Evolutionary conservation across 2,329 filamentous ascomycete species (phyloP).

Genomic region (Nakataea oryzae): DNA sequence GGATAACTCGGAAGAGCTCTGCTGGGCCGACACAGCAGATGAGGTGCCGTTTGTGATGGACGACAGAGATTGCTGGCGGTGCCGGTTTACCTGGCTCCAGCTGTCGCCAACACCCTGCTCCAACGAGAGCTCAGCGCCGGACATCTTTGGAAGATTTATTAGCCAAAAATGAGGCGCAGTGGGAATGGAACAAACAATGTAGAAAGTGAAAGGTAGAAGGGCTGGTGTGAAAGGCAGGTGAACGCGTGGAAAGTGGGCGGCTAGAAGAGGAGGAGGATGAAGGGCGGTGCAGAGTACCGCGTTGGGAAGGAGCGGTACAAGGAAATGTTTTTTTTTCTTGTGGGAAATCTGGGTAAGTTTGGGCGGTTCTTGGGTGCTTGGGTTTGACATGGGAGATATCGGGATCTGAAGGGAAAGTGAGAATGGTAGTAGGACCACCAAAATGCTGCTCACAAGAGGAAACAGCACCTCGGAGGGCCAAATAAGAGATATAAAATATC

Average conservation of each 20-base stretch:
- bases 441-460: too few species aligned
- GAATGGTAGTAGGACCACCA: not conserved
- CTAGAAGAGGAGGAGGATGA: too few species aligned
- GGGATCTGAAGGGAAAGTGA: not conserved
- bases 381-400: not conserved
- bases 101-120: slow-evolving; percentile 22
- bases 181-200: not conserved
- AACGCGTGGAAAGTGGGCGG: not conserved
- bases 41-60: slow-evolving; percentile 29
- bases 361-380: not conserved
- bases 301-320: not conserved
- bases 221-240: not conserved
- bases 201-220: not conserved
- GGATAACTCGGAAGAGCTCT: slow-evolving; percentile 29
- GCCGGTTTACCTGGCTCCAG: slow-evolving; percentile 56
- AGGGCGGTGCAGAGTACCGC: not conserved
- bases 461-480: too few species aligned
- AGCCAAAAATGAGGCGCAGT: not conserved
- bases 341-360: not conserved
- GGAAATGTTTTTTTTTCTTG: not conserved
- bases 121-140: not conserved
- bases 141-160: not conserved
- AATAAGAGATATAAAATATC: not conserved
- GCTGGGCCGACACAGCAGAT: slow-evolving; percentile 24
- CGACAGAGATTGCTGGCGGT: slow-evolving; percentile 53